These are phyloP conservation scores for Plasmodium inui DNA, from an alignment of 169 alveolate species.

Conservation along the genomic window DNA sequence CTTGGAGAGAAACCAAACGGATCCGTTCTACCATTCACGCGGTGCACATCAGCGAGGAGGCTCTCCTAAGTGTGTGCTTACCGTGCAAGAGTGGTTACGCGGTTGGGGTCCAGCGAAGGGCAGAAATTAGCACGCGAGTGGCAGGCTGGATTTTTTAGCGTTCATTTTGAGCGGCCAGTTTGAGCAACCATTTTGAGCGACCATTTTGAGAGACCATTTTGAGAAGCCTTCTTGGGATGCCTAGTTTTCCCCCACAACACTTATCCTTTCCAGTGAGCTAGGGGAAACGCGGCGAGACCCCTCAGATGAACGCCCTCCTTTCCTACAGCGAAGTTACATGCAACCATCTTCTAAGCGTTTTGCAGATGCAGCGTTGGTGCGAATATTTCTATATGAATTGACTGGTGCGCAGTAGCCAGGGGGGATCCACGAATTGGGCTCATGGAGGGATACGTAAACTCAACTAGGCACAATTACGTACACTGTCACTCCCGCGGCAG, in stretches of 20 bases:
- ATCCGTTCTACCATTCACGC: not conserved
- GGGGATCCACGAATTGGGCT: not conserved
- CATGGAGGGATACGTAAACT: not conserved
- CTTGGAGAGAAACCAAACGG: not conserved
- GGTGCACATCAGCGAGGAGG: not conserved
- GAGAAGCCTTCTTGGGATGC: not conserved
- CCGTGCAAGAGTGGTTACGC: not conserved
- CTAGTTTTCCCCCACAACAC: not conserved
- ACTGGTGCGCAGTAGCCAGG: not conserved
- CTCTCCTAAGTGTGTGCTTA: not conserved
- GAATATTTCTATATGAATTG: not conserved
- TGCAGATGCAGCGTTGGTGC: not conserved
- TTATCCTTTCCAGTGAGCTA: not conserved
- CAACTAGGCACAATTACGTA: not conserved
- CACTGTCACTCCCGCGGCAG: not conserved
- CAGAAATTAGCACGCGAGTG: not conserved
- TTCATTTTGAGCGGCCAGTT: not conserved
- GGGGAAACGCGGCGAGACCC: not conserved
- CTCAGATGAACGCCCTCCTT: not conserved
- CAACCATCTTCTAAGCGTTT: not conserved
- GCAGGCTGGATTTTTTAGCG: not conserved
- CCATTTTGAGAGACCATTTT: not conserved
- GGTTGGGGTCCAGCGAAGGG: not conserved
- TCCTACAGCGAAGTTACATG: not conserved
- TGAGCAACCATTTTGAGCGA: too few relatives aligned